Evolutionary conservation across 2,329 filamentous ascomycete genomes (phyloP).

Genomic region (Aspergillus floridensis): DNA sequence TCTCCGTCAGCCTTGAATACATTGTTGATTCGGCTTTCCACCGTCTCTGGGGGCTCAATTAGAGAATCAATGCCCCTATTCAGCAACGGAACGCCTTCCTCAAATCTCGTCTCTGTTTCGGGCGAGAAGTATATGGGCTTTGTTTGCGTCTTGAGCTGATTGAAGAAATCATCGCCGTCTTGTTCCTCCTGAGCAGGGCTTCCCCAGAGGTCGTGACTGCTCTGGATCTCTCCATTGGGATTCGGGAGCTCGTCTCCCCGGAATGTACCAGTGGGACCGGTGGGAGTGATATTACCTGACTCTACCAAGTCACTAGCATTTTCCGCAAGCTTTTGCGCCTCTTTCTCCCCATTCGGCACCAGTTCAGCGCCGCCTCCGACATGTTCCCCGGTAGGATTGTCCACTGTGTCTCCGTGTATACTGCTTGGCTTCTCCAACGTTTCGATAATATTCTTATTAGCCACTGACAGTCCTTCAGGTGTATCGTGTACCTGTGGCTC

Average conservation of each 20-base stretch:
- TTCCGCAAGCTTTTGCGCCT: neutral
- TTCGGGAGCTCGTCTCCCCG: constrained; percentile 6
- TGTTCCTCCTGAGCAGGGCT: constrained; percentile 45
- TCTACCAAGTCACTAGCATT: neutral
- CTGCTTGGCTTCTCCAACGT: neutral
- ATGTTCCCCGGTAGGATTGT: neutral
- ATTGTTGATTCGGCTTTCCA: constrained; percentile 25
- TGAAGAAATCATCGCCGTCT: constrained; percentile 58
- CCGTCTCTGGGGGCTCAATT: constrained; percentile 25
- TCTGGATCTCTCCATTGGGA: constrained; percentile 14
- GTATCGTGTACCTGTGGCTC: neutral
- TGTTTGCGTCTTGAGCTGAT: constrained; percentile 45
- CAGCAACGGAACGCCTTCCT: constrained; percentile 65
- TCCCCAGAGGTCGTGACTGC: constrained; percentile 44
- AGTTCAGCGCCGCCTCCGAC: constrained; percentile 2
- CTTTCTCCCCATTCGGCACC: neutral
- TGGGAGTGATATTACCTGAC: neutral
- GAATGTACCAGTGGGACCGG: neutral
- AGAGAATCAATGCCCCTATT: constrained; percentile 41
- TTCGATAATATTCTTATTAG: neutral
- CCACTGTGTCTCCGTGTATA: neutral
- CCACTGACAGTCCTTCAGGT: neutral
- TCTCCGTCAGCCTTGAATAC: constrained; percentile 41
- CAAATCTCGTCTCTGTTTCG: constrained; percentile 59
- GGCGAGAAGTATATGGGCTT: constrained; percentile 38